Evolutionary conservation across 129 eudicot species (phyloP).

Genomic region (Arctium minus): DNA sequence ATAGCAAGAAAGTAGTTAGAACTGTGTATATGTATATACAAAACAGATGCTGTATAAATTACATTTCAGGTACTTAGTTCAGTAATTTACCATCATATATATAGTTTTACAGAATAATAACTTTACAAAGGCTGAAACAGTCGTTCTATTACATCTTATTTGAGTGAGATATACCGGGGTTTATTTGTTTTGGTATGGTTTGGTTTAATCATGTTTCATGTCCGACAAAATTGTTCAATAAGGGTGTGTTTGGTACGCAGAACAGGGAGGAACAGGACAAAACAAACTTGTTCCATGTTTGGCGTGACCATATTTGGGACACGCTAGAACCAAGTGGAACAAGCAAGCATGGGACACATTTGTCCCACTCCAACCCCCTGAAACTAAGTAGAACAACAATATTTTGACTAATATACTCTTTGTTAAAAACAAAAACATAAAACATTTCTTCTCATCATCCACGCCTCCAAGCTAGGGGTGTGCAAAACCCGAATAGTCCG

Average conservation of each 20-base stretch:
- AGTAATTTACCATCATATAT: not conserved
- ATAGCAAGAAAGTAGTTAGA: slow-evolving; percentile 13
- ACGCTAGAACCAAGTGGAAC: too few species aligned
- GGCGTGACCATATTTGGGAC: too few species aligned
- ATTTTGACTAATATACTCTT: too few species aligned
- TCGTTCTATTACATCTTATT: not conserved
- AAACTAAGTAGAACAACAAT: too few species aligned
- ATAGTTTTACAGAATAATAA: not conserved
- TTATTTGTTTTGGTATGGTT: not conserved
- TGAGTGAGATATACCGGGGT: not conserved
- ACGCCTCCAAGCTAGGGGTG: too few species aligned
- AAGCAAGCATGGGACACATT: too few species aligned
- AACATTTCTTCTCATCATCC: too few species aligned
- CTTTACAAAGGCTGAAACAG: not conserved
- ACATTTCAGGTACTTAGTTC: not conserved
- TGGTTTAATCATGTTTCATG: not conserved
- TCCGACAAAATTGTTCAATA: not conserved
- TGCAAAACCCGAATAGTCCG: too few species aligned
- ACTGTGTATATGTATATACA: slow-evolving; percentile 13
- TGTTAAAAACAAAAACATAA: too few species aligned
- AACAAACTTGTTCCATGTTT: too few species aligned
- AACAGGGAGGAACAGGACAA: too few species aligned
- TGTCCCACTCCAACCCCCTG: too few species aligned
- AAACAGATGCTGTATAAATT: slow-evolving; percentile 6
- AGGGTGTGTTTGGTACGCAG: not conserved